Base-by-base conservation (phyloP, 176 grass and related monocot genomes). In the Carex myosuroides region DNA sequence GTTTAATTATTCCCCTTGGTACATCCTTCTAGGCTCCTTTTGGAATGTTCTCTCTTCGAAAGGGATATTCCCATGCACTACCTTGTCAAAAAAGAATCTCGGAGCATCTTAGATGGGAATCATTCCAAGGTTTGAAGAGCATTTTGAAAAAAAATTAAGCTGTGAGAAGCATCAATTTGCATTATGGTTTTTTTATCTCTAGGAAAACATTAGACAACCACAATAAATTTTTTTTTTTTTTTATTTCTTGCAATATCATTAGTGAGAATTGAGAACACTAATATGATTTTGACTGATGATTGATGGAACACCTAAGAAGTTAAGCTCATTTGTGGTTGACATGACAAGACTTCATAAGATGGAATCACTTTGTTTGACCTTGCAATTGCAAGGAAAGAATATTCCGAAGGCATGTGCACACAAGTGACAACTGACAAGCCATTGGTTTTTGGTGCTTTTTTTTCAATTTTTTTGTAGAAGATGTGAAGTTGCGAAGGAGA, bases 11-110 rank as follows among this genome's bases (percentile, higher is more conserved):
- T 62, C 60, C 60, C 20, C 21, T 5, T 2, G 52, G 52, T 13
- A 33, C 73, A 55, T 83, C 6, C 7, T 56, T 35, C 26, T 32
- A 32, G 13, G 81, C 1, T 44, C 22, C 62, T 35, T 82, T 82
- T 69, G 61, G 79, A 81, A 83, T 83, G 81, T 83, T 66, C 81
- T 65, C 48, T 66, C 81, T 64, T 62, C 17, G n/a, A 53, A 68
- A 55, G 62, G 81, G 35, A 83, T 83, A 83, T 83, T 83, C 81
- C 39, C 6, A 46, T 42, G 59, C 60, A 63, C 18, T 83, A 69
- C 59, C 39, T 56, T 68, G n/a, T 66, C 52, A 54, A 69, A 68
- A 20, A 54, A 69, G 81, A 83, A 83, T 68, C 62, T 68, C 12
- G 13, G 6, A 26, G 52, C 13, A 78, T 56, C 52, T 78, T 56